Base-by-base conservation (phyloP, 805 yeast genomes). In the Candida anglica region DNA sequence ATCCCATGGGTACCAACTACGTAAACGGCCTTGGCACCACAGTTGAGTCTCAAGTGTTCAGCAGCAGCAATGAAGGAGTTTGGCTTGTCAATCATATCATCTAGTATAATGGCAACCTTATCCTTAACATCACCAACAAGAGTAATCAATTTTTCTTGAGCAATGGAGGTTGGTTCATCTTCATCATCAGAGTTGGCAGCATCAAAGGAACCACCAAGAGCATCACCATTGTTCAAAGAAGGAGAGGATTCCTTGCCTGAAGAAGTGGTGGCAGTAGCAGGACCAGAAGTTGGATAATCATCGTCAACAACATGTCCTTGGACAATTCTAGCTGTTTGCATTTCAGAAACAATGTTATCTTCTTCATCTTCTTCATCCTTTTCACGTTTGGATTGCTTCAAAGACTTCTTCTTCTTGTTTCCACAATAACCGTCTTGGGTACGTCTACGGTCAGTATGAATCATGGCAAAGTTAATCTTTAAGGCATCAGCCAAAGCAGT, bases 281-380 rank as follows among this genome's bases (percentile, higher is more conserved):
- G 36, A 25, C 27, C 37, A 21, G 44, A 42, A 15, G 19, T 27
- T 13, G 69, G 71, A 45, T 76, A 79, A 46, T 80, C 87, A 58
- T 89, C 96, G 48, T 85, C 93, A 15, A 93, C 94, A 47, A 93
- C 98, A 53, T 94, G 98, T 33, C 99, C 99, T 55, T 88, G 82
- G 32, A 94, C 89, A 28, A 93, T 82, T 63, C 98, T 77, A 3
- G 98, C 98, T 9, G 97, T 89, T 63, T 89, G 97, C 53, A 93
- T 77, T 48, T 86, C 91, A 25, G 81, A 74, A 8, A 86, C 78
- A 35, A 81, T 71, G 40, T 82, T 79, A 41, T 82, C 79, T 45
- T 79, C 78, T 45, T 78, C 82, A 40, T 76, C 79, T 42, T 74
- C 81, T 22, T 73, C 79, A 33, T 37, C 35, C 38, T 41, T 32